Percentiles rank a stretch among this genome's conserved stretches.
phyloP scores from a whole-genome alignment of 768 basidiomycete species.

The Agaricus sinodeliciosus region DNA sequence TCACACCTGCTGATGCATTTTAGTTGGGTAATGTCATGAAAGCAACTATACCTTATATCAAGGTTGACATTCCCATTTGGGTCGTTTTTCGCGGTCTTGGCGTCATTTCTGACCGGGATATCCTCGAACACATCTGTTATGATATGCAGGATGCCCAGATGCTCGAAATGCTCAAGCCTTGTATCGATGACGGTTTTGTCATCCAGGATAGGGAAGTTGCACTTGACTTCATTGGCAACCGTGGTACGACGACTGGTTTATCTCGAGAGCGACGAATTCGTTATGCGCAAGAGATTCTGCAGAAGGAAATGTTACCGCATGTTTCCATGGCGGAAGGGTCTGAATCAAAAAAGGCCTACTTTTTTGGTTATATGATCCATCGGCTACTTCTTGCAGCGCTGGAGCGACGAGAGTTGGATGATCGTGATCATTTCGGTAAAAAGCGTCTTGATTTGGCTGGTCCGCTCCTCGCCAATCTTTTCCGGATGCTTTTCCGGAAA shows the following conservation, averaged over 20 bases:
- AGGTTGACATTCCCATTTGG: constrained; percentile 97
- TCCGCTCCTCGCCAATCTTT: constrained; percentile 91
- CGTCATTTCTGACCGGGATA: constrained; percentile 95
- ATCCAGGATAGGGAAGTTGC: constrained; percentile 97
- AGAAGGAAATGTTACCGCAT: constrained; percentile 98
- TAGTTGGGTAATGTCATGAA: constrained; percentile 91
- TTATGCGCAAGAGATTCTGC: constrained; percentile 95
- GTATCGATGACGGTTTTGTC: constrained; percentile 97
- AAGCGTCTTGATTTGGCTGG: constrained; percentile 96
- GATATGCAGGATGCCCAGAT: constrained; percentile 94
- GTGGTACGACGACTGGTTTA: constrained; percentile 91
- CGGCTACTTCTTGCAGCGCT: constrained; percentile 88
- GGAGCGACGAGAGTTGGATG: constrained; percentile 92
- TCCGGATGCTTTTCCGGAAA: constrained; percentile 96
- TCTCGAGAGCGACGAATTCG: constrained; percentile 89
- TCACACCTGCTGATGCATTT: constrained; percentile 5
- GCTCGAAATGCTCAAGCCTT: constrained; percentile 97
- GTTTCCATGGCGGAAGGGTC: constrained; percentile 94
- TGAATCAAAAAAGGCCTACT: constrained; percentile 97
- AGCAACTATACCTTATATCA: constrained; percentile 96
- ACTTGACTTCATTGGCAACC: constrained; percentile 95
- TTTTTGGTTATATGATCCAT: constrained; percentile 99
- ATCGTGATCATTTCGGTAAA: constrained; percentile 99
- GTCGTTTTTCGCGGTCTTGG: constrained; percentile 97
- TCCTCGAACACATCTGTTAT: constrained; percentile 97